Evolutionary conservation across 805 yeast genomes (phyloP).

Genomic region (Kazachstania kunashirensis): DNA sequence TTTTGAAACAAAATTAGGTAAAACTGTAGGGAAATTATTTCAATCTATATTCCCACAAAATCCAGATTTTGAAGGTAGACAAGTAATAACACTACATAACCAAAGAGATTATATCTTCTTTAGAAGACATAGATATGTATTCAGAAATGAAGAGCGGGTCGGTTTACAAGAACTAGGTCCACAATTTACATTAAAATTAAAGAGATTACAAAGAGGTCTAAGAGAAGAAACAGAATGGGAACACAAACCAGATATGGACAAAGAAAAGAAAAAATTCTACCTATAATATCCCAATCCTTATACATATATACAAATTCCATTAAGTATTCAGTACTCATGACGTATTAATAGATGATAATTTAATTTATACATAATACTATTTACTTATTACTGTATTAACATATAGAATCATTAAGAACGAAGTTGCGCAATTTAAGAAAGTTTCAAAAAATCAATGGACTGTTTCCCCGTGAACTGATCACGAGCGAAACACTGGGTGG

Average conservation of each 20-base stretch:
- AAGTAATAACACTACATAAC: slow-evolving; percentile 89
- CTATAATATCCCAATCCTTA: slow-evolving; percentile 33
- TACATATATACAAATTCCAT: neutral
- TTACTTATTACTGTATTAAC: too few relatives aligned
- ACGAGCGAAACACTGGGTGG: too few relatives aligned
- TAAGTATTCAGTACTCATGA: too few relatives aligned
- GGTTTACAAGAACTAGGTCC: slow-evolving; percentile 97
- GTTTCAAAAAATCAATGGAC: too few relatives aligned
- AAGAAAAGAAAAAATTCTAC: slow-evolving; percentile 87
- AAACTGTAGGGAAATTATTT: slow-evolving; percentile 84
- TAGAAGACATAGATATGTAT: slow-evolving; percentile 88
- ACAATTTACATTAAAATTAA: slow-evolving; percentile 80
- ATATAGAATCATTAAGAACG: too few relatives aligned
- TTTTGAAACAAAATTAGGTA: slow-evolving; percentile 85
- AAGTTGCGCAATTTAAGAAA: too few relatives aligned
- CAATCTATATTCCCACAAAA: slow-evolving; percentile 86
- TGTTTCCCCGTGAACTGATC: too few relatives aligned
- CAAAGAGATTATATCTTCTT: slow-evolving; percentile 94
- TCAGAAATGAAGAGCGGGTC: slow-evolving; percentile 81
- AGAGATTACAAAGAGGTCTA: slow-evolving; percentile 86
- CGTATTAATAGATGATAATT: too few relatives aligned
- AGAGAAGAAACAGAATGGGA: slow-evolving; percentile 94
- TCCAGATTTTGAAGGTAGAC: slow-evolving; percentile 93
- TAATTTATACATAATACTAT: too few relatives aligned
- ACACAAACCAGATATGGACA: slow-evolving; percentile 92